Percentiles rank a stretch among this genome's conserved stretches.
phyloP scores from a whole-genome alignment of 1,139 yeast genomes.

The Lodderomyces beijingensis region DNA sequence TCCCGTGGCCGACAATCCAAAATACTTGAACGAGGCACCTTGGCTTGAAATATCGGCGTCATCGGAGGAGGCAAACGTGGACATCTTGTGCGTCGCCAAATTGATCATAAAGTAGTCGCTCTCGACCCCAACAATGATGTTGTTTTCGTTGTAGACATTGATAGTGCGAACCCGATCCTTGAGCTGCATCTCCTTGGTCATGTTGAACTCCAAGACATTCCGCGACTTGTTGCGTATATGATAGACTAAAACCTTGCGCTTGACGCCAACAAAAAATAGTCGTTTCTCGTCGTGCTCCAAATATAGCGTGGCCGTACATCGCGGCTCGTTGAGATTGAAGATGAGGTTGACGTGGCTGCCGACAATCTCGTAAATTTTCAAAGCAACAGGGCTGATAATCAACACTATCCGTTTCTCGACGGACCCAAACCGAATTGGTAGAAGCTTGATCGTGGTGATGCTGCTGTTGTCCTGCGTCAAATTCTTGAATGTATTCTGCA shows the following conservation, averaged over 20 bases:
- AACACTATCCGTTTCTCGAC: constrained; percentile 21
- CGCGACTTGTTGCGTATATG: constrained; percentile 27
- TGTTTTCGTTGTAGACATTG: constrained; percentile 11
- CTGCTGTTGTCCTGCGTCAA: constrained; percentile 20
- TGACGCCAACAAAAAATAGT: constrained; percentile 26
- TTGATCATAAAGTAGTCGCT: constrained; percentile 29
- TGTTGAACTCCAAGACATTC: constrained; percentile 27
- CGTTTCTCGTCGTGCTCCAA: constrained; percentile 14
- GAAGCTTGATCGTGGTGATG: constrained; percentile 17
- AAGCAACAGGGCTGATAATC: constrained; percentile 21
- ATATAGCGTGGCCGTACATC: constrained; percentile 11
- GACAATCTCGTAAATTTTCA: constrained; percentile 31
- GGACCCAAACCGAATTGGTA: constrained; percentile 13
- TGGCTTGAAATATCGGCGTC: constrained; percentile 18
- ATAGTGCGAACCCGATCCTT: constrained; percentile 26
- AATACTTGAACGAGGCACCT: constrained; percentile 24
- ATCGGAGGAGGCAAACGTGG: constrained; percentile 15
- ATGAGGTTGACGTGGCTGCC: constrained; percentile 34
- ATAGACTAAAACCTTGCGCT: constrained; percentile 28
- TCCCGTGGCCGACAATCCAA: constrained; percentile 22
- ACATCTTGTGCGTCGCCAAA: constrained; percentile 17
- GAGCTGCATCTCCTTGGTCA: constrained; percentile 22
- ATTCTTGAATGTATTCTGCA: constrained; percentile 18
- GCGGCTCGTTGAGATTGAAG: constrained; percentile 26
- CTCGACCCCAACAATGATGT: constrained; percentile 23